Evolutionary conservation across 1,139 yeast species (phyloP), one percentile per base, ranked within the genome.

Genomic region (Scheffersomyces illinoinensis): DNA sequence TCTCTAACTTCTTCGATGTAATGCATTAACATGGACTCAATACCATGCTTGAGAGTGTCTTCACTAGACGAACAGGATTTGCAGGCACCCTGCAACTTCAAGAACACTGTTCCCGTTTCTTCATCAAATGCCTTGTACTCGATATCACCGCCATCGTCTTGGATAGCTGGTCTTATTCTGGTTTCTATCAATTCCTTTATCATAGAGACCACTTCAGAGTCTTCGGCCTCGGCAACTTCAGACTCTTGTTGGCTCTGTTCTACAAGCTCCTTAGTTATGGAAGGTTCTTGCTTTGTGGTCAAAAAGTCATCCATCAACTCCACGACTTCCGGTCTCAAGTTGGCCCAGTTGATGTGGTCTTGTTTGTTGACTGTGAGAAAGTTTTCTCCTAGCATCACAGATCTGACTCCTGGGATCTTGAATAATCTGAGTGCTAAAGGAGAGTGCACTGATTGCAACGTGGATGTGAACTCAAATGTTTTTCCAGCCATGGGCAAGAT

Each of bases 91-190:
- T 88, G 89, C 56, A 91, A 79, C 71, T 89, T 89, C 68, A 91
- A 81, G 68, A 84, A 87, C 1, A 91, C 96, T 7, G 85, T 80
- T 6, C 96, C 96, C 0, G 83, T 77, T 59, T 83, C 86, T 59
- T 86, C 90, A 61, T 87, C 89, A 68, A 89, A 89, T 0, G 87
- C 91, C 62, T 85, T 82, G 71, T 84, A 91, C 69, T 85, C 92
- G 62, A 88, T 84, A 70, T 89, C 95, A 19, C 95, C 96, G 57
- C 96, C 96, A 68, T 90, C 96, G 67, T 90, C 96, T 70, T 85
- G 89, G 57, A 86, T 78, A 2, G 89, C 89, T 1, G 90, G 90
- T 69, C 88, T 80, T 52, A 86, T 86, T 70, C 88, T 78, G 0
- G 89, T 85, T 64, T 83, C 85, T 56, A 86, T 83, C 63, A 86